Evolutionary conservation across 768 basidiomycete species (phyloP), one percentile per base, ranked within the genome.

Genomic region (Amanita brunnescens): DNA sequence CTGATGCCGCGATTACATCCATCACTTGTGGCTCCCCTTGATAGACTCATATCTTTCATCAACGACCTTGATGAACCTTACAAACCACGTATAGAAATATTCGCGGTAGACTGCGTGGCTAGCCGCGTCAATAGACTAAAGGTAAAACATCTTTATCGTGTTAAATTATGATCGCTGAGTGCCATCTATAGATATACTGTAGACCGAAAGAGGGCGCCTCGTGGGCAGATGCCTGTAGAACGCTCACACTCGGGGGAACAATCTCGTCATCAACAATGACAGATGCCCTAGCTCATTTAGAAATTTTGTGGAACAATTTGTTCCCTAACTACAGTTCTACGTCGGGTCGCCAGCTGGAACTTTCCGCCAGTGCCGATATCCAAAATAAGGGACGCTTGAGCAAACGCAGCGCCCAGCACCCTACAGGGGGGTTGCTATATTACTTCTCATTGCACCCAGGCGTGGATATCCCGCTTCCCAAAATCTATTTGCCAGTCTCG

Each of bases 401-500:
- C 8, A 49, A 49, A 29, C 9, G 47, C 46, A 51, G 51, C 26
- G 53, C 51, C 2, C 61, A 64, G 23, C 66, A 64, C 41, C 62
- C 64, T 29, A 54, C 59, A 9, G 56, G 59, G 9, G 64, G 64
- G 5, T 54, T 65, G 10, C 52, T 67, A 3, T 67, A 61, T 46
- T 67, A 67, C 48, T 67, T 64, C 43, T 64, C 62, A 9, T 54
- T 67, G 0, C 55, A 61, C 47, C 61, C 66, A 32, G 61, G 61
- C 1, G 60, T 56, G 23, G 55, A 59, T 30, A 59, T 58, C 38
- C 58, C 66, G 5, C 59, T 62, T 26, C 66, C 66, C 4, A 67
- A 67, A 49, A 56, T 67, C 10, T 67, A 67, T 42, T 48, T 67
- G 20, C 66, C 66, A 14, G 64, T 66, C 40, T 56, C 61, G 66